Conservation (phyloP, 805 yeast genomes). For the Osmozyma mogii region DNA sequence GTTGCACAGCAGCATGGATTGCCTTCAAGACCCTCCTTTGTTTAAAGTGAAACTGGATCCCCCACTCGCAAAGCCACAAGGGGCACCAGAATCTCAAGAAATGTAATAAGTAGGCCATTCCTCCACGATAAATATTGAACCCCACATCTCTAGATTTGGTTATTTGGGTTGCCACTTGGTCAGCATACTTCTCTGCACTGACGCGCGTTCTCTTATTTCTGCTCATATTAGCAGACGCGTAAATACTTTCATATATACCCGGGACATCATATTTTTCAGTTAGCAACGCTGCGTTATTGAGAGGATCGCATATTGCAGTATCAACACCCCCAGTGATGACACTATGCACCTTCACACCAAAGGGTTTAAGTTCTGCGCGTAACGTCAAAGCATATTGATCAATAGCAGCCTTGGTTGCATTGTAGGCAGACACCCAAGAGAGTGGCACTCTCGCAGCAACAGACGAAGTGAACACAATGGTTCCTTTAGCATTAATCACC, state of each 20-base stretch:
- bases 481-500: conserved; percentile 25
- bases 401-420: conserved; percentile 34
- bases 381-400: conserved; percentile 26
- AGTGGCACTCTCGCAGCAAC: conserved; percentile 22
- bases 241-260: conserved; percentile 7
- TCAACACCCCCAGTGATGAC: conserved; percentile 34
- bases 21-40: conserved; percentile 7
- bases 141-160: conserved; percentile 6
- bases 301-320: conserved; percentile 22
- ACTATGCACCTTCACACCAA: conserved; percentile 32
- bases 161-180: conserved; percentile 7
- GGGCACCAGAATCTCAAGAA: conserved; percentile 9
- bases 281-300: conserved; percentile 1
- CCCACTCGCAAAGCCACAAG: conserved; percentile 6
- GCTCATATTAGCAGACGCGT: conserved; percentile 8
- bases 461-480: conserved; percentile 32
- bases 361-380: conserved; percentile 26
- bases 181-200: conserved; percentile 7
- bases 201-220: conserved; percentile 5
- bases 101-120: conserved; percentile 6
- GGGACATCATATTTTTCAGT: conserved; percentile 4
- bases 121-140: conserved; percentile 11
- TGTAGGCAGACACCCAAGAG: conserved; percentile 27
- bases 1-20: too few relatives aligned
- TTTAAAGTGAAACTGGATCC: conserved; percentile 8